Percentiles rank a stretch among this genome's conserved stretches.
These are phyloP conservation scores for Bremia lactucae DNA, from an alignment of 352 stramenopile genomes.

Conservation along the genomic window DNA sequence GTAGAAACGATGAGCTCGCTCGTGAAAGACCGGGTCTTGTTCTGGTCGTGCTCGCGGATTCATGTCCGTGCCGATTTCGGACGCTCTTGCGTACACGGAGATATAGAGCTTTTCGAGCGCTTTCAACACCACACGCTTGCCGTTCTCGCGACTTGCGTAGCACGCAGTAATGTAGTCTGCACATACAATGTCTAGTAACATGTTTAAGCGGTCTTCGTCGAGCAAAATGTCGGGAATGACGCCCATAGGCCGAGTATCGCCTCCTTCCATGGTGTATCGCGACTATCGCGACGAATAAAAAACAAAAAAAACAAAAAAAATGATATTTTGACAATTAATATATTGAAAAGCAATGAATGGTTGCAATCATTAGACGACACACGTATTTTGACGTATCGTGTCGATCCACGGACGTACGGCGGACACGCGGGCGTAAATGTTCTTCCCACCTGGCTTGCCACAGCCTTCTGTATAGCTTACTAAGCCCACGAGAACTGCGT, in stretches of 20 bases:
- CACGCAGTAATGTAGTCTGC: conserved; percentile 80
- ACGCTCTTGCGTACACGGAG: conserved; percentile 40
- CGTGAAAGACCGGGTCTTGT: conserved; percentile 39
- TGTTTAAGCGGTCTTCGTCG: conserved; percentile 66
- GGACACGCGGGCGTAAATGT: conserved; percentile 45
- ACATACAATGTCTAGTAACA: conserved; percentile 80
- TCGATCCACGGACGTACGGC: conserved; percentile 39
- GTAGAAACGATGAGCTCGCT: conserved; percentile 41
- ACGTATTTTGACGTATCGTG: conserved; percentile 16
- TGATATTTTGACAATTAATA: neutral
- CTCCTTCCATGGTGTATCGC: conserved; percentile 11
- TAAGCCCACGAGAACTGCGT: conserved; percentile 34
- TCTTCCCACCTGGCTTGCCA: conserved; percentile 28
- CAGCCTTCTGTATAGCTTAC: conserved; percentile 46
- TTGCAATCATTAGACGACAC: conserved; percentile 11
- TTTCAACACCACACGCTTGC: conserved; percentile 63
- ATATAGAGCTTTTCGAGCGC: conserved; percentile 75
- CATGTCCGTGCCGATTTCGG: conserved; percentile 12
- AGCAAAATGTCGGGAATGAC: conserved; percentile 54
- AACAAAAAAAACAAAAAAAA: too few species aligned
- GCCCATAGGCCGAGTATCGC: conserved; percentile 12
- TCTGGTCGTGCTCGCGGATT: conserved; percentile 11
- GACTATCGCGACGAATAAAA: too few species aligned
- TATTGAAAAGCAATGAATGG: too few species aligned
- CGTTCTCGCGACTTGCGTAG: conserved; percentile 79